phyloP scores from a whole-genome alignment of 2,329 filamentous ascomycete species.

The Calonectria ilicicola region DNA sequence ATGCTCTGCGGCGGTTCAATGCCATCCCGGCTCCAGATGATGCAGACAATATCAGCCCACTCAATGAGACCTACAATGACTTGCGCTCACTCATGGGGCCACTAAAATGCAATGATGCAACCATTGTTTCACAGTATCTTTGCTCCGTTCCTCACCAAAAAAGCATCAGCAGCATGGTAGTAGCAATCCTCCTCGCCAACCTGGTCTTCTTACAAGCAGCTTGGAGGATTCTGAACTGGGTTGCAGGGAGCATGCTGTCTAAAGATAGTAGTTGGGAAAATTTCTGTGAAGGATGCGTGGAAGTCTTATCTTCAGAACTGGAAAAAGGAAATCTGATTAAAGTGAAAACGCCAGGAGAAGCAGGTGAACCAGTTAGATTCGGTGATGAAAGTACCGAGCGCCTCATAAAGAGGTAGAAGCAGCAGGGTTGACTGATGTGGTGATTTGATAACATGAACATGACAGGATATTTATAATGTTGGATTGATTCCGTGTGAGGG shows the following conservation, averaged over 20 bases:
- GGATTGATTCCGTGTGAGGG: no score
- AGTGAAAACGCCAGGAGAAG: neutral
- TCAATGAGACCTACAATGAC: constrained; percentile 13
- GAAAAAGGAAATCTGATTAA: neutral
- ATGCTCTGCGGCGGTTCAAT: neutral
- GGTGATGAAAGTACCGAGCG: neutral
- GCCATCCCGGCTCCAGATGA: neutral
- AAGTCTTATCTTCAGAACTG: neutral
- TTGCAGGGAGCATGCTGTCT: neutral
- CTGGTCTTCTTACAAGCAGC: neutral
- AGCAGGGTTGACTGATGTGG: neutral
- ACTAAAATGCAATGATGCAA: neutral
- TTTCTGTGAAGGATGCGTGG: neutral
- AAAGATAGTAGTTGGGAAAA: neutral
- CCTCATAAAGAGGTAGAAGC: neutral
- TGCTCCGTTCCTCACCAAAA: constrained; percentile 27
- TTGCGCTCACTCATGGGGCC: neutral
- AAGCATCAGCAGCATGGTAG: neutral
- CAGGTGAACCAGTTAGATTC: neutral
- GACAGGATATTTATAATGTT: no score
- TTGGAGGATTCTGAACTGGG: neutral
- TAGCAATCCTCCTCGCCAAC: neutral
- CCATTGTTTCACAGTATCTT: constrained; percentile 25
- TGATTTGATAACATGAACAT: neutral
- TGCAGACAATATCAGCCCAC: neutral